phyloP scores from a whole-genome alignment of 2,329 filamentous ascomycete genomes.

The Aspergillus pseudoviridinutans region DNA sequence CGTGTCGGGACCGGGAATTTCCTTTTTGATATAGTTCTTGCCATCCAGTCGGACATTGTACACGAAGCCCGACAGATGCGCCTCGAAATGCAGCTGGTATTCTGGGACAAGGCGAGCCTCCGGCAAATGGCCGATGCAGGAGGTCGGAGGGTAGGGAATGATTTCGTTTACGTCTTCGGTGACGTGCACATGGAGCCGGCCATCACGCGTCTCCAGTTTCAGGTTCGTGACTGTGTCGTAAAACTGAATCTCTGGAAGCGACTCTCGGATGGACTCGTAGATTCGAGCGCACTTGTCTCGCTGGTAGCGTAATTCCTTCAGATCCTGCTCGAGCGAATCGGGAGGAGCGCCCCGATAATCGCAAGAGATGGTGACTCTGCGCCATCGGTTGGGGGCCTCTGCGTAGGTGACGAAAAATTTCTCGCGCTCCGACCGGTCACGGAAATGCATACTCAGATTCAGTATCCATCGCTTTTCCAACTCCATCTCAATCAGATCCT shows the following conservation, averaged over 20 bases:
- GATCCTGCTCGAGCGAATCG: slow-evolving; percentile 79
- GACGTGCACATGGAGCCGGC: slow-evolving; percentile 89
- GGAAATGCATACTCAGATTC: slow-evolving; percentile 97
- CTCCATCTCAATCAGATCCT: slow-evolving; percentile 64
- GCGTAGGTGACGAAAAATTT: slow-evolving; percentile 98
- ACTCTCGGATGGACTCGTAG: slow-evolving; percentile 91
- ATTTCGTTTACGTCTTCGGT: slow-evolving; percentile 97
- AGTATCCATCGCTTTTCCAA: slow-evolving; percentile 89
- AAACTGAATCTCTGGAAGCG: slow-evolving; percentile 88
- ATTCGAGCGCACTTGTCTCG: slow-evolving; percentile 90
- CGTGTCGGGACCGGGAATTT: slow-evolving; percentile 92
- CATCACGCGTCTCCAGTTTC: slow-evolving; percentile 83
- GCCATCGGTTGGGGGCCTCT: slow-evolving; percentile 72
- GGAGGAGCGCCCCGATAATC: slow-evolving; percentile 80
- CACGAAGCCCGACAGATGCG: slow-evolving; percentile 94
- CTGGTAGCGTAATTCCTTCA: slow-evolving; percentile 74
- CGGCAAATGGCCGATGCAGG: slow-evolving; percentile 67
- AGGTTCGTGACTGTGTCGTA: slow-evolving; percentile 95
- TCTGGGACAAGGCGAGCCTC: slow-evolving; percentile 57
- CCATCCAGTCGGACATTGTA: slow-evolving; percentile 79
- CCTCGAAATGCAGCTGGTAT: slow-evolving; percentile 74
- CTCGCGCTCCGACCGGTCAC: slow-evolving; percentile 85
- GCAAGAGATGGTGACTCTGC: slow-evolving; percentile 85
- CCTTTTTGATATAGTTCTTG: slow-evolving; percentile 83
- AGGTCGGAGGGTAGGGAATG: slow-evolving; percentile 74